Base-by-base conservation (phyloP, 176 grass and related monocot species). In the Cenchrus fungigraminus region DNA sequence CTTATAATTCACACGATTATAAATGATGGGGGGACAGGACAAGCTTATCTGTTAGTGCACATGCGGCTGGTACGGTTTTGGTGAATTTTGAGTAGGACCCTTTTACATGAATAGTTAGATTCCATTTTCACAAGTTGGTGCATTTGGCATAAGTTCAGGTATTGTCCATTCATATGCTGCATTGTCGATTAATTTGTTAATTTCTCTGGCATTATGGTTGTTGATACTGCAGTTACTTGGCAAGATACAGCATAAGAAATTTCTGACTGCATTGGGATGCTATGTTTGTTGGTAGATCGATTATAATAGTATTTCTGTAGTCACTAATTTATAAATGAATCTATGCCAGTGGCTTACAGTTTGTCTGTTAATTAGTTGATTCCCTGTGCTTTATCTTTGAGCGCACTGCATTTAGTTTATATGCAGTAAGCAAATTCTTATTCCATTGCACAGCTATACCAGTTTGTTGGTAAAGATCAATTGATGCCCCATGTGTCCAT, bases 131-230 rank as follows among this genome's bases (percentile, higher is more conserved):
- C 32, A 7, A 20, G 68, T 73, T 65, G 73, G 56, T 12, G 7
- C 76, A 79, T 73, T 29, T 19, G 17, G 15, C 68, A 37, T 43
- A 1, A 40, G 37, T n/a, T 86, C n/a, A 59, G 40, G 37, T 4
- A 40, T 45, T 78, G 3, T 11, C 11, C 19, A 16, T 87, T 77
- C 73, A 42, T 15, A 70, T 78, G 56, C 45, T 74, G 43, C 75
- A 79, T 74, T 84, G 40, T 51, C 19, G 0, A 66, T 73, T 73
- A 47, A 3, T 28, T 19, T 29, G 4, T 31, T 1, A 20, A n/a
- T 45, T 79, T 45, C 6, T 28, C 29, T 40, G 20, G 25, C 59
- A 58, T 79, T 88, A 1, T 66, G 13, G 51, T 74, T 52, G 31
- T 9, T 13, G 15, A 6, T 28, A 4, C 43, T 64, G 58, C 44